These are phyloP conservation scores for Trichoderma erinaceum DNA, from an alignment of 495 filamentous ascomycete species.

Conservation along the genomic window DNA sequence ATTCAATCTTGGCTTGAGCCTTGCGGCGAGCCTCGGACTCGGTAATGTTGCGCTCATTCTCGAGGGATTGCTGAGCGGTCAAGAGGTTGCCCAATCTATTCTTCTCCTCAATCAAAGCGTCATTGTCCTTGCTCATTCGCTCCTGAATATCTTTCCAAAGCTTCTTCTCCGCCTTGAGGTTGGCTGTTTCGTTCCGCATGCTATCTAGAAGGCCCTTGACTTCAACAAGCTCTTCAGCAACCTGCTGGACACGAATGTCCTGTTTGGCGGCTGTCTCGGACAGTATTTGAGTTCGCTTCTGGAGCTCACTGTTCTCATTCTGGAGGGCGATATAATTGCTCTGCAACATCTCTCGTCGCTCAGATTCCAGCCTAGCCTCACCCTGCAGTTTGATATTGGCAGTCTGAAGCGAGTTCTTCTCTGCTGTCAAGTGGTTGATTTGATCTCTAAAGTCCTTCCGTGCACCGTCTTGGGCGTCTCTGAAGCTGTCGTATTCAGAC, in stretches of 20 bases:
- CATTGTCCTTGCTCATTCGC: slow-evolving; percentile 78
- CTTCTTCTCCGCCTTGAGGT: slow-evolving; percentile 86
- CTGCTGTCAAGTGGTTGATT: slow-evolving; percentile 69
- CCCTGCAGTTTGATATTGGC: slow-evolving; percentile 72
- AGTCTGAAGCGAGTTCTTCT: slow-evolving; percentile 73
- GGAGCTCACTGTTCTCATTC: slow-evolving; percentile 74
- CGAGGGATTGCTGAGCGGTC: slow-evolving; percentile 71
- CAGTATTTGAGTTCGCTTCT: slow-evolving; percentile 66
- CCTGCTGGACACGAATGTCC: slow-evolving; percentile 82
- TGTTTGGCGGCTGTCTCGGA: slow-evolving; percentile 81
- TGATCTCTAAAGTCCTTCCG: slow-evolving; percentile 78
- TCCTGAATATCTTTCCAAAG: slow-evolving; percentile 89
- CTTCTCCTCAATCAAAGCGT: slow-evolving; percentile 74
- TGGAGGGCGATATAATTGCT: slow-evolving; percentile 77
- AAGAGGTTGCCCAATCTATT: slow-evolving; percentile 72
- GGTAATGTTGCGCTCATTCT: slow-evolving; percentile 82
- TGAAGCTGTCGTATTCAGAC: slow-evolving; percentile 81
- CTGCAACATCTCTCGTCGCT: slow-evolving; percentile 86
- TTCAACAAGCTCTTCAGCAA: slow-evolving; percentile 88
- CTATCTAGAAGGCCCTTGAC: slow-evolving; percentile 74
- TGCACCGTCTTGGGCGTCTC: slow-evolving; percentile 74
- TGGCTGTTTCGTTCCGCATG: slow-evolving; percentile 82
- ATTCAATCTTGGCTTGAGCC: slow-evolving; percentile 68
- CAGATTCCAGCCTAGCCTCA: slow-evolving; percentile 70
- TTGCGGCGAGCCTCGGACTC: slow-evolving; percentile 75